These are phyloP conservation scores for Bifiguratus adelaidae DNA, from an alignment of 192 early-diverging fungal genomes.

Conservation along the genomic window DNA sequence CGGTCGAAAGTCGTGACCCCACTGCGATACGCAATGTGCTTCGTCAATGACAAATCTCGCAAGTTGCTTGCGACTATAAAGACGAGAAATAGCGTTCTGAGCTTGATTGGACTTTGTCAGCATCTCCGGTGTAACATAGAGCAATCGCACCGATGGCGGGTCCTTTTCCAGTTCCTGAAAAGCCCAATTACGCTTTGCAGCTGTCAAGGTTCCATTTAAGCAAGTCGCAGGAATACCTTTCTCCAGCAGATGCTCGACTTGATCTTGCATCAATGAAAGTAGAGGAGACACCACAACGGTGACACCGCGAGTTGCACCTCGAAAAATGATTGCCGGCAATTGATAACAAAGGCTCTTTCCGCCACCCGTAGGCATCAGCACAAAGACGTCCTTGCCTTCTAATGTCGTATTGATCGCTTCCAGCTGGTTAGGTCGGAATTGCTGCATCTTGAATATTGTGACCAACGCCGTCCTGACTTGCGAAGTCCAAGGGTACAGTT, in stretches of 20 bases:
- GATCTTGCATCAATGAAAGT: conserved; percentile 94
- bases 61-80: conserved; percentile 51
- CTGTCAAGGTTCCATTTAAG: conserved; percentile 28
- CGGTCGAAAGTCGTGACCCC: conserved; percentile 94
- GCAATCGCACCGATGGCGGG: conserved; percentile 40
- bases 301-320: conserved; percentile 66
- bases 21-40: conserved; percentile 92
- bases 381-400: conserved; percentile 73
- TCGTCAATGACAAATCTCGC: conserved; percentile 95
- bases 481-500: too few relatives aligned
- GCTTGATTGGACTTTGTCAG: conserved; percentile 54
- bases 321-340: conserved; percentile 74
- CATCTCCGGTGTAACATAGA: conserved; percentile 90
- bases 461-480: too few relatives aligned
- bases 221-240: conserved; percentile 24
- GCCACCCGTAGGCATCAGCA: conserved; percentile 98
- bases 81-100: conserved; percentile 31
- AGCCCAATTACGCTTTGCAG: conserved; percentile 28
- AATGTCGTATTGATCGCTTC: conserved; percentile 85
- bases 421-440: conserved; percentile 77
- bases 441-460: not conserved
- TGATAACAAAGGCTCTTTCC: conserved; percentile 96
- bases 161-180: too few relatives aligned
- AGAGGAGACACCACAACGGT: conserved; percentile 91
- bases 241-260: conserved; percentile 62